Evolutionary conservation across 768 basidiomycete genomes (phyloP).

Genomic region (Boletus subcaerulescens): DNA sequence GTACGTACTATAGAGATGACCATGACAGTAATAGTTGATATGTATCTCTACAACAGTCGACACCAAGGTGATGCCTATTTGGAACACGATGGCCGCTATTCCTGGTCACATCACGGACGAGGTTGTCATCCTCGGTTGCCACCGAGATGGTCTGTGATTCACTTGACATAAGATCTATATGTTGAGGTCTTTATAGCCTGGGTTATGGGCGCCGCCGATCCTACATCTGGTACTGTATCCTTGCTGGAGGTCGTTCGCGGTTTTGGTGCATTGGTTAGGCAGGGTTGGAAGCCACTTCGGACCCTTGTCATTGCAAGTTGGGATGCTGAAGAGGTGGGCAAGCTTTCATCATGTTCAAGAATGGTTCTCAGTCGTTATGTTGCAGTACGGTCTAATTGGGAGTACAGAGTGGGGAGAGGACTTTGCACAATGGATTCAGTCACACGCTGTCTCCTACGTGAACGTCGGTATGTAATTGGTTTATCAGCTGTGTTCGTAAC

Average conservation of each 20-base stretch:
- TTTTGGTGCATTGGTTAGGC: constrained; percentile 44
- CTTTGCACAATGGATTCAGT: constrained; percentile 74
- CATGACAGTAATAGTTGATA: neutral
- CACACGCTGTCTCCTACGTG: constrained; percentile 81
- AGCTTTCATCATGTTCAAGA: neutral
- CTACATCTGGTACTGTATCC: constrained; percentile 53
- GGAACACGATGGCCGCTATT: constrained; percentile 84
- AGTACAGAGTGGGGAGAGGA: constrained; percentile 95
- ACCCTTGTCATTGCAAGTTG: constrained; percentile 74
- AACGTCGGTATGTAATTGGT: constrained; percentile 55
- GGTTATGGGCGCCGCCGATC: constrained; percentile 52
- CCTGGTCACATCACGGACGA: constrained; percentile 83
- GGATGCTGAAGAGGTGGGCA: constrained; percentile 67
- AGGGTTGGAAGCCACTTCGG: constrained; percentile 64
- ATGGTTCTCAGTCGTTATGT: neutral
- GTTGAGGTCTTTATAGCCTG: constrained; percentile 24
- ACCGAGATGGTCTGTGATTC: constrained; percentile 68
- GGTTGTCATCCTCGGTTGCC: constrained; percentile 80
- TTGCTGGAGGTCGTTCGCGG: constrained; percentile 55
- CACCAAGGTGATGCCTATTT: constrained; percentile 79
- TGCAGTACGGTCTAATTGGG: constrained; percentile 69
- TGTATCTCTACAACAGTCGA: constrained; percentile 47
- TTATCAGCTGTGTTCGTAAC: neutral
- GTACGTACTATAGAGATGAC: constrained; percentile 26
- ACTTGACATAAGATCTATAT: neutral